Evolutionary conservation across 106 monocot genomes (phyloP).

Genomic region (Dioscorea zingiberensis): DNA sequence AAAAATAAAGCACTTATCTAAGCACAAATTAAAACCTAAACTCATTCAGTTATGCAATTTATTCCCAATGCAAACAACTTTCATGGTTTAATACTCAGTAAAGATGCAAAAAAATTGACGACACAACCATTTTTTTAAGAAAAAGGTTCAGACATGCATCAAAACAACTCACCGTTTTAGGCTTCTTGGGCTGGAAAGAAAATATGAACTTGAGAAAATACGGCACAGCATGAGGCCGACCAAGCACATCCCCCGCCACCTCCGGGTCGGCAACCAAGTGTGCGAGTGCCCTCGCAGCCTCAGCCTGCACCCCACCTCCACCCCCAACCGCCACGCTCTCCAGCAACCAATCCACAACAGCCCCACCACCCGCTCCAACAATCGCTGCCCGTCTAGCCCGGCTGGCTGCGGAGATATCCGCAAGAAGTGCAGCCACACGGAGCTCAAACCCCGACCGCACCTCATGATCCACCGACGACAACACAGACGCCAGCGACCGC

Average conservation of each 20-base stretch:
- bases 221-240: slow-evolving; percentile 74
- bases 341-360: slow-evolving; percentile 93
- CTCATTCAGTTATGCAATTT: too few species aligned
- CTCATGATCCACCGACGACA: slow-evolving; percentile 91
- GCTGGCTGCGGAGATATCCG: slow-evolving; percentile 80
- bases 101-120: too few species aligned
- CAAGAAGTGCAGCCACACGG: slow-evolving; percentile 79
- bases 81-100: too few species aligned
- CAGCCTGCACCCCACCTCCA: slow-evolving; percentile 66
- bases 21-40: too few species aligned
- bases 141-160: too few species aligned
- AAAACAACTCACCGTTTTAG: slow-evolving; percentile 42
- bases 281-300: slow-evolving; percentile 92
- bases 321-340: slow-evolving; percentile 53
- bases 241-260: slow-evolving; percentile 57
- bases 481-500: slow-evolving; percentile 63
- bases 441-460: slow-evolving; percentile 88
- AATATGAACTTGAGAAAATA: slow-evolving; percentile 81
- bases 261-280: slow-evolving; percentile 58
- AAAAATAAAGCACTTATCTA: too few species aligned
- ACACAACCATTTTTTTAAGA: too few species aligned
- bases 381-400: slow-evolving; percentile 63
- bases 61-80: too few species aligned
- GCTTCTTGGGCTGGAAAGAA: slow-evolving; percentile 72
- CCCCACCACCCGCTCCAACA: slow-evolving; percentile 74